Conservation (phyloP, 257 asterid species). For the Paraleonurus japonicus region DNA sequence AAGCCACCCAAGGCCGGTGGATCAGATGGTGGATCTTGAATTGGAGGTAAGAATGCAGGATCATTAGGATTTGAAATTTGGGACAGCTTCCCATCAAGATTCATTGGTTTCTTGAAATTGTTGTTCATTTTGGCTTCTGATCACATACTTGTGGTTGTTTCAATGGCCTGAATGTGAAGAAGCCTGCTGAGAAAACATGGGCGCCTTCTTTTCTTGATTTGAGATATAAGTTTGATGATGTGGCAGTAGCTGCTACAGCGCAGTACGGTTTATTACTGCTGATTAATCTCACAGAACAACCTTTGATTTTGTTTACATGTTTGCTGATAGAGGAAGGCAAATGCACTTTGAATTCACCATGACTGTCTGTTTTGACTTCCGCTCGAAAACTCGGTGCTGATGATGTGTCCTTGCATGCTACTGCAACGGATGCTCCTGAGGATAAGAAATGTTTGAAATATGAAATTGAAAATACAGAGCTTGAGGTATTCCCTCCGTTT, state of each 20-base stretch:
- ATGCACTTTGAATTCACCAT: slow-evolving; percentile 67
- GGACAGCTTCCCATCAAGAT: slow-evolving; percentile 18
- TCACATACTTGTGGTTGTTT: slow-evolving; percentile 60
- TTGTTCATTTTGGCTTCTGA: slow-evolving; percentile 44
- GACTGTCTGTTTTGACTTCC: slow-evolving; percentile 57
- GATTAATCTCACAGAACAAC: slow-evolving; percentile 65
- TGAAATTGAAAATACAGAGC: background rate
- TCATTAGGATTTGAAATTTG: slow-evolving; percentile 46
- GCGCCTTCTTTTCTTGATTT: slow-evolving; percentile 57
- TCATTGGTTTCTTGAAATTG: background rate
- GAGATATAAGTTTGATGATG: slow-evolving; percentile 50
- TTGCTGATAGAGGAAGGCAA: slow-evolving; percentile 67
- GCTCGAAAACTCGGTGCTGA: slow-evolving; percentile 36
- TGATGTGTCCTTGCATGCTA: slow-evolving; percentile 52
- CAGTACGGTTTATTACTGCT: slow-evolving; percentile 71
- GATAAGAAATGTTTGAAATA: background rate
- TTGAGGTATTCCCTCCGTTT: background rate
- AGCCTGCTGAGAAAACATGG: slow-evolving; percentile 78
- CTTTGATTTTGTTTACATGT: slow-evolving; percentile 57
- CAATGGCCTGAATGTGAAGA: slow-evolving; percentile 75
- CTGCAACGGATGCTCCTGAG: slow-evolving; percentile 78
- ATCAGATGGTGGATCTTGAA: slow-evolving; percentile 40
- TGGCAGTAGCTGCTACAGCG: slow-evolving; percentile 59
- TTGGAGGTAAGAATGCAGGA: slow-evolving; percentile 50
- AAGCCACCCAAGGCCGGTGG: slow-evolving; percentile 32